Conservation (phyloP, 768 basidiomycete species). For the Lenzites betulinus region DNA sequence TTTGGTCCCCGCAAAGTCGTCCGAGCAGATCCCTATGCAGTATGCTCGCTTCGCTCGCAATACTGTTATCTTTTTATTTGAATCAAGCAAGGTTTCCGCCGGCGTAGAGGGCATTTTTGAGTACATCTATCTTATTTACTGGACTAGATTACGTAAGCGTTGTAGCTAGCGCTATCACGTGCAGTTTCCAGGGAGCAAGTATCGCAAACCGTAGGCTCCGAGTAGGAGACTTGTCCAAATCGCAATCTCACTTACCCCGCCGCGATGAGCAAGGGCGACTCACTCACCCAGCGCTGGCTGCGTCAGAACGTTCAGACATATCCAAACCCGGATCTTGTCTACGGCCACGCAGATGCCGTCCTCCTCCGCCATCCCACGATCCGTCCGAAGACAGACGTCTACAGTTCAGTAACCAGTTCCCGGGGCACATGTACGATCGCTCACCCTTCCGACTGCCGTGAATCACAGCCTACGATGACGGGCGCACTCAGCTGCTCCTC, state of each 20-base stretch:
- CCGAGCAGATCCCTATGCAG: too few species aligned
- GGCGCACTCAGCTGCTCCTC: slow-evolving; percentile 87
- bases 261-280: slow-evolving; percentile 34
- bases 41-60: too few species aligned
- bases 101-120: too few species aligned
- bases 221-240: neutral
- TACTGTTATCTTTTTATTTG: too few species aligned
- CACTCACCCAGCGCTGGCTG: slow-evolving; percentile 59
- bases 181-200: too few species aligned
- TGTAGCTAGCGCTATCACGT: too few species aligned
- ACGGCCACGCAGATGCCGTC: slow-evolving; percentile 60
- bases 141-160: too few species aligned
- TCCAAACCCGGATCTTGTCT: slow-evolving; percentile 54
- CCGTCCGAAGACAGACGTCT: slow-evolving; percentile 79
- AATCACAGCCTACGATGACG: slow-evolving; percentile 84
- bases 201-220: too few species aligned
- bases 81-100: too few species aligned
- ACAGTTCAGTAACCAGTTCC: slow-evolving; percentile 48
- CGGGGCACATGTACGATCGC: slow-evolving; percentile 13
- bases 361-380: slow-evolving; percentile 58
- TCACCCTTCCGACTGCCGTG: slow-evolving; percentile 19
- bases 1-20: too few species aligned
- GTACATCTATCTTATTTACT: too few species aligned
- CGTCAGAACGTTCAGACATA: slow-evolving; percentile 65
- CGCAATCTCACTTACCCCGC: too few species aligned